Conservation (phyloP, 768 basidiomycete species). For the Steccherinum ochraceum region DNA sequence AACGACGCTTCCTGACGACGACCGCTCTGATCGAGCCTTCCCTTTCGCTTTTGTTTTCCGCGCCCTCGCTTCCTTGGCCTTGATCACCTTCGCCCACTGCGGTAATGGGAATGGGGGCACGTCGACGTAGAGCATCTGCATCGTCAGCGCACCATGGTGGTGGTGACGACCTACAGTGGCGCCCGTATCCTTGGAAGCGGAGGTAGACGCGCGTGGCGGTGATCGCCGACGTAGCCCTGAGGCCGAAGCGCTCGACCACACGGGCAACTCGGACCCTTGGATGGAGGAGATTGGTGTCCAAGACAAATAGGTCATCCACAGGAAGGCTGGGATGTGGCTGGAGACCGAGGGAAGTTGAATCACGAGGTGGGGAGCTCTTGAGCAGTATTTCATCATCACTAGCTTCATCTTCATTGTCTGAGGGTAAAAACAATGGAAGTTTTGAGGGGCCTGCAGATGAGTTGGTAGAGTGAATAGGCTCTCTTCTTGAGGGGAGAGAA, state of each 20-base stretch:
- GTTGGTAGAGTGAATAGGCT: too few relatives aligned
- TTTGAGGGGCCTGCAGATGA: constrained; percentile 8
- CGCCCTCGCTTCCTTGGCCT: not conserved
- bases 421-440: constrained; percentile 5
- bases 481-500: too few relatives aligned
- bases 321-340: too few relatives aligned
- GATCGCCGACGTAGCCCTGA: too few relatives aligned
- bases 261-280: too few relatives aligned
- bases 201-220: too few relatives aligned
- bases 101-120: constrained; percentile 14
- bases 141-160: not conserved
- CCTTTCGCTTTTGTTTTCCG: not conserved
- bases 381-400: not conserved
- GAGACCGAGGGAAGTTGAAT: too few relatives aligned
- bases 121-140: constrained; percentile 8
- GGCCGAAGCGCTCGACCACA: too few relatives aligned
- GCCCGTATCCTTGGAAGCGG: not conserved
- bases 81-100: not conserved
- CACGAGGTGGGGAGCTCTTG: not conserved
- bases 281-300: not conserved
- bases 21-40: not conserved
- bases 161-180: not conserved
- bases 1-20: not conserved
- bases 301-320: not conserved
- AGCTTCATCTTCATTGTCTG: not conserved